Evolutionary conservation across 1,284 basidiomycete genomes (phyloP).

Genomic region (Puccinia horiana): DNA sequence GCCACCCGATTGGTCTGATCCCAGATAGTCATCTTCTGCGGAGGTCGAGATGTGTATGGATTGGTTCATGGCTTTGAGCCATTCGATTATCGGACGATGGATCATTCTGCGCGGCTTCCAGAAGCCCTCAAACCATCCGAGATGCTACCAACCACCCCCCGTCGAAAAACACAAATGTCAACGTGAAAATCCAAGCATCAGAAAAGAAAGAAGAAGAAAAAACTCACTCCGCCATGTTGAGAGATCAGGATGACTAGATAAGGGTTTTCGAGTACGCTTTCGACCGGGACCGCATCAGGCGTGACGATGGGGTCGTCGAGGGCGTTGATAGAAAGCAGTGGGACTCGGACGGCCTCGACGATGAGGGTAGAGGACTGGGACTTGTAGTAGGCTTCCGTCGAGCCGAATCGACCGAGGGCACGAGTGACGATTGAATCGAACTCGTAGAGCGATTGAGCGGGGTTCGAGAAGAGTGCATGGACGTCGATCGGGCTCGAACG

Average conservation of each 20-base stretch:
- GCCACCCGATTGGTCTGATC: neutral
- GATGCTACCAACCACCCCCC: constrained; percentile 11
- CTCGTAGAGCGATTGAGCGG: constrained; percentile 57
- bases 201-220: neutral
- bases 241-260: constrained; percentile 74
- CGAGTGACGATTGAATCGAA: constrained; percentile 68
- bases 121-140: constrained; percentile 58
- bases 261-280: constrained; percentile 26
- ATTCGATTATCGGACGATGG: constrained; percentile 72
- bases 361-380: constrained; percentile 53
- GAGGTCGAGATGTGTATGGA: constrained; percentile 50
- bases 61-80: constrained; percentile 67
- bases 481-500: constrained; percentile 52
- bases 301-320: constrained; percentile 84
- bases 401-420: constrained; percentile 74
- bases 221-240: constrained; percentile 79
- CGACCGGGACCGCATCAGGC: constrained; percentile 62
- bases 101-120: constrained; percentile 67
- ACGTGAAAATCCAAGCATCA: neutral
- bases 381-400: constrained; percentile 76
- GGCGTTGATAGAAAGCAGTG: constrained; percentile 77
- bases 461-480: constrained; percentile 53
- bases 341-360: constrained; percentile 55
- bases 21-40: too few species aligned
- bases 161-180: neutral